Conservation (phyloP, 805 yeast species). For the Myxozyma neglecta region DNA sequence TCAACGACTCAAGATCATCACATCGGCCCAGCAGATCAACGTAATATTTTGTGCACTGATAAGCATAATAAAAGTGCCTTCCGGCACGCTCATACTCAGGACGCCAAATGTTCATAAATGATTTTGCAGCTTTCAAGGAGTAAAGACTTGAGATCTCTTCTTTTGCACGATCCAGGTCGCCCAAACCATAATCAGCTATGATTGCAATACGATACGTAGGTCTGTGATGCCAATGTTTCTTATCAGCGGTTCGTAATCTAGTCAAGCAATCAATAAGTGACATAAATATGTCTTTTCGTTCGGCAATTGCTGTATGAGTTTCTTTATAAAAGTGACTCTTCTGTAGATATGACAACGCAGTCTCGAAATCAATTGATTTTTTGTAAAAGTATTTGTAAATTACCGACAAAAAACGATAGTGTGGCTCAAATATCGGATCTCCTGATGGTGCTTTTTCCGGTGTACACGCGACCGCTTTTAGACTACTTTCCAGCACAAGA, state of each 20-base stretch:
- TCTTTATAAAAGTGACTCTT: conserved; percentile 41
- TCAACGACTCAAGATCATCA: conserved; percentile 59
- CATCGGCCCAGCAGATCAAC: conserved; percentile 55
- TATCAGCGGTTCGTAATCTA: conserved; percentile 50
- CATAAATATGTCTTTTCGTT: conserved; percentile 1
- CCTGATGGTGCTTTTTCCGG: conserved; percentile 30
- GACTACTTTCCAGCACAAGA: conserved; percentile 46
- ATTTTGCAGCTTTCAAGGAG: conserved; percentile 66
- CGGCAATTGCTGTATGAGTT: background rate
- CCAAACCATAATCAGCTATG: conserved; percentile 56
- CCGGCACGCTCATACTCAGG: conserved; percentile 93
- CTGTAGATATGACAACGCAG: conserved; percentile 47
- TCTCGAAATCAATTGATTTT: conserved; percentile 41
- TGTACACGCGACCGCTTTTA: conserved; percentile 36
- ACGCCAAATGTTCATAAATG: conserved; percentile 85
- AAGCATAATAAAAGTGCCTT: conserved; percentile 78
- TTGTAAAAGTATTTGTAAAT: conserved; percentile 55
- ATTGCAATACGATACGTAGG: conserved; percentile 72
- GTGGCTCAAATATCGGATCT: conserved; percentile 75
- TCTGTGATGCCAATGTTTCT: conserved; percentile 88
- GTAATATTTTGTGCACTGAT: conserved; percentile 64
- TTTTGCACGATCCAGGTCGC: conserved; percentile 55
- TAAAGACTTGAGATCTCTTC: conserved; percentile 65
- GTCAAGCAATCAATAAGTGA: conserved; percentile 6
- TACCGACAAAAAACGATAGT: conserved; percentile 60